Conservation (phyloP, 768 basidiomycete genomes). For the Pseudohyphozyma bogoriensis region DNA sequence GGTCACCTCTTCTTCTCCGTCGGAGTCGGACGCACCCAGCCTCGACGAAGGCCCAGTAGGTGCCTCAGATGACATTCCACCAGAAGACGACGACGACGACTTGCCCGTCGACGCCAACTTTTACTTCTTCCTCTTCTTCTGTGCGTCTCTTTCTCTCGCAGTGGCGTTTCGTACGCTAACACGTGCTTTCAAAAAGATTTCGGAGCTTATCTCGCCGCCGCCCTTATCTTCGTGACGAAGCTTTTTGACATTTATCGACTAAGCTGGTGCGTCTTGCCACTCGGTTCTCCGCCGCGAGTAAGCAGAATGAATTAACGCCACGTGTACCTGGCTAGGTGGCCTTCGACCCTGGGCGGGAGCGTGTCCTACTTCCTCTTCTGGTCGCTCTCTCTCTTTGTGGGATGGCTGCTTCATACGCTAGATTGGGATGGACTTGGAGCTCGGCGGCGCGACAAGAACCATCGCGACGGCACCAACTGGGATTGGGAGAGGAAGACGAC, state of each 20-base stretch:
- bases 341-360: conserved; percentile 38
- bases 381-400: conserved; percentile 27
- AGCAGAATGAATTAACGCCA: conserved; percentile 37
- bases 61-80: too few relatives aligned
- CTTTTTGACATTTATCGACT: conserved; percentile 41
- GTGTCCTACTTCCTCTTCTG: conserved; percentile 40
- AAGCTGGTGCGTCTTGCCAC: not conserved
- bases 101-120: conserved; percentile 42
- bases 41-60: too few relatives aligned
- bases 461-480: conserved; percentile 10
- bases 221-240: conserved; percentile 42
- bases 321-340: too few relatives aligned
- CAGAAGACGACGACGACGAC: conserved; percentile 11
- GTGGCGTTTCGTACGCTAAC: not conserved
- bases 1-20: not conserved
- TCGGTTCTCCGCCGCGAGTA: not conserved
- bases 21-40: too few relatives aligned
- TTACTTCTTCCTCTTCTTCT: conserved; percentile 41
- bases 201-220: conserved; percentile 41
- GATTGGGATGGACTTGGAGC: conserved; percentile 30
- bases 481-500: conserved; percentile 36
- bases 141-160: conserved; percentile 14
- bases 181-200: conserved; percentile 12
- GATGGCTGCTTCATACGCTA: conserved; percentile 29
- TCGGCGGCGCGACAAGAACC: not conserved